These are phyloP conservation scores for Haberlea rhodopensis DNA, from an alignment of 257 asterid species.

Conservation along the genomic window DNA sequence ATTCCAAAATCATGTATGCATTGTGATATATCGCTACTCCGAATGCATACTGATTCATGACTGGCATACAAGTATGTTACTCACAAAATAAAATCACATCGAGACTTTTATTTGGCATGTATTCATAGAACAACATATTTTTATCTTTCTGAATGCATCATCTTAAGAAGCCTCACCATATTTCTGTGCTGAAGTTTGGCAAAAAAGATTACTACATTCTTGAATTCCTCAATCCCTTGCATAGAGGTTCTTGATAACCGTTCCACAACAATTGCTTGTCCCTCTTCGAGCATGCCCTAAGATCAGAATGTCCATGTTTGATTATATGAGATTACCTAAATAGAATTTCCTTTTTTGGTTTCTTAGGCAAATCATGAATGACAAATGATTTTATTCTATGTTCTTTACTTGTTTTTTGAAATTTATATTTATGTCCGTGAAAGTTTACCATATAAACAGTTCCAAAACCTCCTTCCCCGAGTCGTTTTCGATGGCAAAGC, in stretches of 20 bases:
- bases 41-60: no score
- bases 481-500: conserved; percentile 21
- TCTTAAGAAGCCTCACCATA: conserved; percentile 26
- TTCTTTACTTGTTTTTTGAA: no score
- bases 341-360: no score
- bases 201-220: conserved; percentile 20
- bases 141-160: conserved; percentile 23
- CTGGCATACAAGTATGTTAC: neutral
- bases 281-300: conserved; percentile 26
- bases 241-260: conserved; percentile 27
- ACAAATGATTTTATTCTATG: no score
- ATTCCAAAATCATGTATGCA: neutral
- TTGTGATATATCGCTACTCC: no score
- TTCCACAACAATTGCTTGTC: conserved; percentile 29
- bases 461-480: conserved; percentile 33
- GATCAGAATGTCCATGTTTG: neutral
- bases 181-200: conserved; percentile 26
- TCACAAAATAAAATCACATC: conserved; percentile 24
- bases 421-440: neutral
- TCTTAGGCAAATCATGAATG: no score
- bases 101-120: conserved; percentile 27
- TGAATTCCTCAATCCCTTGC: conserved; percentile 34
- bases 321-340: neutral
- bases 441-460: conserved; percentile 25
- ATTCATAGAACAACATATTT: conserved; percentile 23